Evolutionary conservation across 148 eudicot species (phyloP), one percentile per base, ranked within the genome.

Genomic region (Rhododendron kiyosumense): DNA sequence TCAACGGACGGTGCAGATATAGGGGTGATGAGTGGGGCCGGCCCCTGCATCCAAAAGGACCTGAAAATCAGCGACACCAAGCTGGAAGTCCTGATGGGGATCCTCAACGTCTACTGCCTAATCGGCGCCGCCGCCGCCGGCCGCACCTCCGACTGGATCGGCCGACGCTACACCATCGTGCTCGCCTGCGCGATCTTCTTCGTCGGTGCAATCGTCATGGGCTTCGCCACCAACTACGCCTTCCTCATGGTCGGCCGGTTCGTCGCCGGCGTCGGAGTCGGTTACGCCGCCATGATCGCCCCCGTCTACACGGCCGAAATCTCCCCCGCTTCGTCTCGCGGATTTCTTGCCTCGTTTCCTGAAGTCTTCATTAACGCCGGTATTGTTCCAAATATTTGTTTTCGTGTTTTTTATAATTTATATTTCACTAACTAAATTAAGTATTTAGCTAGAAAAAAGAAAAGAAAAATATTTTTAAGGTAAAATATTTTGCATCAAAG

Each of bases 231-330:
- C 8, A 87, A 87, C 88, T 90, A 88, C 46, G 85, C 87, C 1
- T 90, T 88, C 51, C 90, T 90, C 81, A 88, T 90, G 92, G 81
- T 88, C 2, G 92, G 89, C 13, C 83, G 92, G 10, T 90, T 90
- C 34, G 92, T 90, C 18, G 90, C 90, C 48, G 92, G 92, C 38
- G 18, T 88, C 13, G 90, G 92, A 4, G 90, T 90, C 10, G 92
- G 92, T 4, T 90, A 85, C 13, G 92, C 92, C 5, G 52, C 73
- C 79, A 69, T 86, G 84, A 86, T 86, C 0, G 84, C 87, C 15
- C 75, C 84, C 2, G 87, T 86, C n/a, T 86, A 86, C 67, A 86
- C 87, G 38, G 80, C 87, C 38, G 87, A 86, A 52, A 28, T 86
- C 3, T 86, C 87, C 9, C 87, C 84, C 0, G 84, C 87, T 5